These are phyloP conservation scores for Beauveria rudraprayagi DNA, from an alignment of 2,329 filamentous ascomycete genomes.

Conservation along the genomic window DNA sequence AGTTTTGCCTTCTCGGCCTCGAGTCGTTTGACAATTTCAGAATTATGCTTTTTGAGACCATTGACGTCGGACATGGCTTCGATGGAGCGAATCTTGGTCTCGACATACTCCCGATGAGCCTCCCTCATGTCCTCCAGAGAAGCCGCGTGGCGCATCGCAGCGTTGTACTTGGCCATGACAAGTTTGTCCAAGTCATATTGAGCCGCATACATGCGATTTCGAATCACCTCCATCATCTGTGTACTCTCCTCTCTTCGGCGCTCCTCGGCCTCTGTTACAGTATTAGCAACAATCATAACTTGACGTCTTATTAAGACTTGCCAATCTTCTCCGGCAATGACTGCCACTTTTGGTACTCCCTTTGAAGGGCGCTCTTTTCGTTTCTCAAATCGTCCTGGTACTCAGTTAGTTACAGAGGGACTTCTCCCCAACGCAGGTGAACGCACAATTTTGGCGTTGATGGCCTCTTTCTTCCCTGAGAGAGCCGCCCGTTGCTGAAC, in stretches of 20 bases:
- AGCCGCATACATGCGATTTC: slow-evolving; percentile 37
- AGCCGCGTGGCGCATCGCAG: slow-evolving; percentile 45
- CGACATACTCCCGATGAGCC: slow-evolving; percentile 56
- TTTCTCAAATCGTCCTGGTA: slow-evolving; percentile 40
- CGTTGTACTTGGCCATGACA: slow-evolving; percentile 47
- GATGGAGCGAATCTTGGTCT: slow-evolving; percentile 61
- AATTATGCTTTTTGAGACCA: slow-evolving; percentile 58
- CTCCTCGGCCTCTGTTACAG: slow-evolving; percentile 26
- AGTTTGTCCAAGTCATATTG: slow-evolving; percentile 47
- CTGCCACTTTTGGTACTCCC: slow-evolving; percentile 54
- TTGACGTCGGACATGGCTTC: slow-evolving; percentile 78
- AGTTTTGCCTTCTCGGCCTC: slow-evolving; percentile 37
- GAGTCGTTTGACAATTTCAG: slow-evolving; percentile 46
- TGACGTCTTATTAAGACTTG: slow-evolving; percentile 28
- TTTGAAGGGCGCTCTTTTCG: slow-evolving; percentile 63
- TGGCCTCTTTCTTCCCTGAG: slow-evolving; percentile 29
- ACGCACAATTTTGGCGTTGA: slow-evolving; percentile 24
- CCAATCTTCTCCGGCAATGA: slow-evolving; percentile 65
- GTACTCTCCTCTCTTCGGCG: slow-evolving; percentile 23
- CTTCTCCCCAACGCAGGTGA: slow-evolving; percentile 12
- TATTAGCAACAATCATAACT: slow-evolving; percentile 14
- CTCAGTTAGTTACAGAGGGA: slow-evolving; percentile 15
- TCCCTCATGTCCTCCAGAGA: slow-evolving; percentile 54
- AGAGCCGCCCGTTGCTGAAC: slow-evolving; percentile 27
- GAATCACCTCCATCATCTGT: slow-evolving; percentile 24